Base-by-base conservation (phyloP, 805 yeast genomes). In the Saturnispora sanitii region DNA sequence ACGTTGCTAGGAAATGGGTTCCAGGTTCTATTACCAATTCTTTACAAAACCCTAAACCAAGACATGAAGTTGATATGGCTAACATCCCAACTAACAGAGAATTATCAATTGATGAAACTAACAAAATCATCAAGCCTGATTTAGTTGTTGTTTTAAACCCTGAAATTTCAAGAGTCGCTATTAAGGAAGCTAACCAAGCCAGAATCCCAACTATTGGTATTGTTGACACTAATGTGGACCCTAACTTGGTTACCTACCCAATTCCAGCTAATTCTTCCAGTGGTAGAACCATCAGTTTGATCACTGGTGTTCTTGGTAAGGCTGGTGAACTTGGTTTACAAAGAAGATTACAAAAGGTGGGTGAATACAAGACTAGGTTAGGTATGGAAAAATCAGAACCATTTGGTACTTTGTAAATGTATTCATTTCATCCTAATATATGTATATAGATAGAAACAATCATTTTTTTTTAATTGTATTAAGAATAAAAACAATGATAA, bases 221-320 rank as follows among this genome's bases (percentile, higher is more conserved):
- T 43, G 77, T 92, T 47, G 98, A 92, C 63, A 88, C 97, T 18
- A 90, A 92, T 61, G 78, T 82, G 58, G 96, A 92, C 57, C 94
- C 96, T 7, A 74, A 83, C 13, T 65, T 82, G 50, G 83, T 90
- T 40, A 86, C 96, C 2, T 92, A 92, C 56, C 94, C 97, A 38
- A 83, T 92, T 49, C 97, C 97, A 15, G 94, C 94, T 47, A 92
- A 92, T 58, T 97, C 92, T 59, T 96, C 88, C 58, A 81, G 94
- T 6, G 65, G 77, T 44, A 75, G 98, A 60, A 74, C 94, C 6
- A 77, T 82, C 8, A 80, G 84, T 48, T 67, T 92, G 49, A 72
- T 92, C 50, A 65, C 77, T 41, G 96, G 97, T 44, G 79, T 88
- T 16, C 68, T 92, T 46, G 79, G 92, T 18, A 79, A 73, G 55